Base-by-base conservation (phyloP, 2,329 filamentous ascomycete genomes). In the Sclerotinia sclerotiorum region DNA sequence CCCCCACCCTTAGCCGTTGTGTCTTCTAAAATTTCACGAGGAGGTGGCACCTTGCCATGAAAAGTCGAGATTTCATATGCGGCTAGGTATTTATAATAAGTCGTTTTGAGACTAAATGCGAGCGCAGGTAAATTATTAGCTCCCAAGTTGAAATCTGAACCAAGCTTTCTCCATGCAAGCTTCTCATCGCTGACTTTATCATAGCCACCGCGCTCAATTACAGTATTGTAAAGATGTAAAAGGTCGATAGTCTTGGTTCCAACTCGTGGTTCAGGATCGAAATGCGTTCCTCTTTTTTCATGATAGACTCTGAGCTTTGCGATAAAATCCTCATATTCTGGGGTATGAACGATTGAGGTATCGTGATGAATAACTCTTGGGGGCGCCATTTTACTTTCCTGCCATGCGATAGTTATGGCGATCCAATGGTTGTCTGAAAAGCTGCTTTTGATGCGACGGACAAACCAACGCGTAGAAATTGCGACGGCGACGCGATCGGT, bases 81-180 rank as follows among this genome's bases (percentile, higher is more conserved):
- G 17, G 90, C 90, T 56, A 97, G 85, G 75, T 94, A 93, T 79
- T 93, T 94, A 82, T 96, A 96, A 81, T 95, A 97, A 71, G 91
- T 88, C 68, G 91, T 90, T 81, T 97, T 97, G 68, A 97, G 82
- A 69, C 90, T 86, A 80, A 96, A 97, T 19, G 92, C 93, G 69
- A 93, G 88, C n/a, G 92, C 92, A 8, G 92, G 86, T 70, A 92
- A 88, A 76, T 94, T 93, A 75, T 86, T 84, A 68, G 88, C 88
- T 76, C 88, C 88, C 71, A 94, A 86, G 62, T 91, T 87, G 68
- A 97, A 89, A 74, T 93, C 89, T 65, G 88, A 84, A 27, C 75
- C 91, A 74, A 97, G 85, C 74, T 88, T 88, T 72, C 92, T 87
- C 93, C 93, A 97, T 64, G 91, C 90, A 72, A 96, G 85, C 82